Conservation (phyloP, 78 protist species). For the Mantamonas sphyraenae region DNA sequence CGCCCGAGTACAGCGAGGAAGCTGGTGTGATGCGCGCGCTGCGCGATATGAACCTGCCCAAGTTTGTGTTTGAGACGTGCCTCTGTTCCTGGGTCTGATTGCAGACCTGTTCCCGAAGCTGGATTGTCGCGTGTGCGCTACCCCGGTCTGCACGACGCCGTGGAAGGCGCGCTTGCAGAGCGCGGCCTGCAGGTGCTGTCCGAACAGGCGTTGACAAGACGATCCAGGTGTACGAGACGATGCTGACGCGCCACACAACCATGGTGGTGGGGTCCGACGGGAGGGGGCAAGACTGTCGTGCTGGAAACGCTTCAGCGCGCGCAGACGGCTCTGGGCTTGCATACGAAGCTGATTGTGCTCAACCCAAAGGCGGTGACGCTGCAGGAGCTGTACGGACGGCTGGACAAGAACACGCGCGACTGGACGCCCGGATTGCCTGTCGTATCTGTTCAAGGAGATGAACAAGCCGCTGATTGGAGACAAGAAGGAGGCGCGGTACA, state of each 20-base stretch:
- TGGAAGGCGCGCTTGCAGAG: background rate
- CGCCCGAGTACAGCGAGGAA: slow-evolving; percentile 58
- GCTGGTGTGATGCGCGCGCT: slow-evolving; percentile 81
- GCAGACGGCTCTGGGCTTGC: slow-evolving; percentile 38
- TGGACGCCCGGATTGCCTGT: slow-evolving; percentile 90
- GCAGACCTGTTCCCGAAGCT: slow-evolving; percentile 57
- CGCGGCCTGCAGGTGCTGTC: slow-evolving; percentile 34
- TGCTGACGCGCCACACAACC: slow-evolving; percentile 76
- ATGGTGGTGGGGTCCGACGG: slow-evolving; percentile 90
- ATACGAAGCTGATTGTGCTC: slow-evolving; percentile 46
- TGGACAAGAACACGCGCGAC: slow-evolving; percentile 80
- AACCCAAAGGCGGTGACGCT: slow-evolving; percentile 73
- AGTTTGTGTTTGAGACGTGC: slow-evolving; percentile 86
- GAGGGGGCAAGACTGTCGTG: slow-evolving; percentile 80
- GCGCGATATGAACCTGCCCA: slow-evolving; percentile 83
- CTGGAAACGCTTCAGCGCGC: slow-evolving; percentile 51
- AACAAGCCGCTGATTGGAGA: slow-evolving; percentile 37
- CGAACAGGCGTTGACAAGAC: slow-evolving; percentile 72
- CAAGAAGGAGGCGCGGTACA: slow-evolving; percentile 46
- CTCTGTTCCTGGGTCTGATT: slow-evolving; percentile 75
- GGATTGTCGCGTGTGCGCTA: slow-evolving; percentile 9
- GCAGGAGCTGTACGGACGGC: slow-evolving; percentile 77
- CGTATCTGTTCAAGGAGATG: slow-evolving; percentile 72
- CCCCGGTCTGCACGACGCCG: slow-evolving; percentile 7
- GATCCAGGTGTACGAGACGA: slow-evolving; percentile 83